phyloP scores from a whole-genome alignment of 2,329 filamentous ascomycete species.

The Septoria linicola region DNA sequence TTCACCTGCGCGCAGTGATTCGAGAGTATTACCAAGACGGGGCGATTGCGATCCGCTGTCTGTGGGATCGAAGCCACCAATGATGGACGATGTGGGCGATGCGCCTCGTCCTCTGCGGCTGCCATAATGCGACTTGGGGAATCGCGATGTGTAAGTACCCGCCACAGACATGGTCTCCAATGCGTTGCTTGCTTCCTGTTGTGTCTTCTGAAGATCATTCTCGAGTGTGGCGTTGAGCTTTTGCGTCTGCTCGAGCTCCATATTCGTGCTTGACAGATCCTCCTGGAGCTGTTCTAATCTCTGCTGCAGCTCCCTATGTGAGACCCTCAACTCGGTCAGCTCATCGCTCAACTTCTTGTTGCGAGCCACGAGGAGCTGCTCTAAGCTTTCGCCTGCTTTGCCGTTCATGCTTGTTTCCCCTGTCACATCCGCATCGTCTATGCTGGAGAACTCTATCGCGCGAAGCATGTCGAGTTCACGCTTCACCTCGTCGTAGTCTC shows the following conservation, averaged over 20 bases:
- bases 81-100: slow-evolving; percentile 95
- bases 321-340: slow-evolving; percentile 86
- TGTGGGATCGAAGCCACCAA: slow-evolving; percentile 86
- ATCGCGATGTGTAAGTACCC: slow-evolving; percentile 81
- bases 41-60: slow-evolving; percentile 38
- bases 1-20: slow-evolving; percentile 63
- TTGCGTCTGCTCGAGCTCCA: slow-evolving; percentile 80
- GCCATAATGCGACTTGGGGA: slow-evolving; percentile 62
- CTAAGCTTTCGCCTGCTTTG: slow-evolving; percentile 69
- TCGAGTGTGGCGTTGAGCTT: slow-evolving; percentile 86
- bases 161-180: slow-evolving; percentile 92
- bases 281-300: slow-evolving; percentile 78
- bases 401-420: slow-evolving; percentile 61
- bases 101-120: slow-evolving; percentile 67
- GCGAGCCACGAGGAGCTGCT: slow-evolving; percentile 84
- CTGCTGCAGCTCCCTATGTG: slow-evolving; percentile 84
- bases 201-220: slow-evolving; percentile 83
- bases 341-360: slow-evolving; percentile 98
- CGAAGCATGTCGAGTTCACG: slow-evolving; percentile 95
- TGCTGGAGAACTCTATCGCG: slow-evolving; percentile 91
- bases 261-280: slow-evolving; percentile 77
- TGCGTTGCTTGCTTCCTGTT: slow-evolving; percentile 77
- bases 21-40: slow-evolving; percentile 46
- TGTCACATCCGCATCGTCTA: slow-evolving; percentile 62
- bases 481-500: slow-evolving; percentile 94